Evolutionary conservation across 768 basidiomycete genomes (phyloP).

Genomic region (Termitomyces sp.): DNA sequence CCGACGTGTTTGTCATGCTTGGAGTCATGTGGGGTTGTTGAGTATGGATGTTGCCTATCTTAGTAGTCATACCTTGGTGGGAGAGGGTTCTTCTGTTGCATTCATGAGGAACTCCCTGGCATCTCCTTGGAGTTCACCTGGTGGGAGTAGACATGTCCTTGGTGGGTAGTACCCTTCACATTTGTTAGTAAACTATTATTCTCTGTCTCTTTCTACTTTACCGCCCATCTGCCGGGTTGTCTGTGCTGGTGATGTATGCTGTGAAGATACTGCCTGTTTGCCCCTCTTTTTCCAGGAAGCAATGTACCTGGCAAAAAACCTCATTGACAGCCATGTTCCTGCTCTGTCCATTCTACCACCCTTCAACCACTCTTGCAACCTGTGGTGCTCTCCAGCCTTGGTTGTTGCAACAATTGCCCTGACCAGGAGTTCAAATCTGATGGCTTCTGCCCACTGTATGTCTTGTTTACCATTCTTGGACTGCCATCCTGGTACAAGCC

Average conservation of each 20-base stretch:
- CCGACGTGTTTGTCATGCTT: too few species aligned
- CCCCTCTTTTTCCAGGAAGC: too few species aligned
- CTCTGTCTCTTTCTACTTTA: too few species aligned
- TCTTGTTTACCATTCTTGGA: too few species aligned
- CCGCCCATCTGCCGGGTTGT: conserved; percentile 23
- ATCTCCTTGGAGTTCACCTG: neutral
- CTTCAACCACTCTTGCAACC: conserved; percentile 32
- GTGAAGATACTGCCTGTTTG: too few species aligned
- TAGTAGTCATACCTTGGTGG: neutral
- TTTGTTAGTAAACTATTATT: too few species aligned
- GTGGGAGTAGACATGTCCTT: neutral
- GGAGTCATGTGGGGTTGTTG: too few species aligned
- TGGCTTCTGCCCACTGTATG: too few species aligned
- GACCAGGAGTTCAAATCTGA: conserved; percentile 33
- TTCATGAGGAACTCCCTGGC: neutral
- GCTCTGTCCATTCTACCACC: conserved; percentile 28
- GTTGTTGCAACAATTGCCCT: conserved; percentile 1
- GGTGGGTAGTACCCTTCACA: neutral
- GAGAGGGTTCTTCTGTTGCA: neutral
- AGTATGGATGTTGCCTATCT: too few species aligned
- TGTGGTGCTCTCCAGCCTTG: conserved; percentile 3
- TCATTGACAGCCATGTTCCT: conserved; percentile 22
- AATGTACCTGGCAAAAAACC: too few species aligned
- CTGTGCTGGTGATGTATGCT: conserved; percentile 26
- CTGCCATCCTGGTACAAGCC: too few species aligned